phyloP scores from a whole-genome alignment of 169 alveolate species.

The Plasmodium adleri region DNA sequence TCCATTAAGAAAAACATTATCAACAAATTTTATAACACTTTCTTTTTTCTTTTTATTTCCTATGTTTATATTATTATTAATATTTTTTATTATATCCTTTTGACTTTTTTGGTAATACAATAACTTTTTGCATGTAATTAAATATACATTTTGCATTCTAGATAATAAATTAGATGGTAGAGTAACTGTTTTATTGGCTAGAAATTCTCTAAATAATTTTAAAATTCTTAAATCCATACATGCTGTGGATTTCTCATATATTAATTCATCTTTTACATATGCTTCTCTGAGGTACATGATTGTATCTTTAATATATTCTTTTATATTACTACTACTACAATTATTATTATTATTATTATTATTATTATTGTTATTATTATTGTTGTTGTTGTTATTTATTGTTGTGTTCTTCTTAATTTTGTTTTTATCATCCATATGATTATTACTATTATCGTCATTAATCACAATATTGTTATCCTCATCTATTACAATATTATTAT shows the following conservation, averaged over 20 bases:
- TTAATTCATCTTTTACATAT: conserved; percentile 29
- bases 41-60: conserved; percentile 35
- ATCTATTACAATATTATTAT: background rate
- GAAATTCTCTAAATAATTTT: conserved; percentile 53
- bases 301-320: background rate
- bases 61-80: background rate
- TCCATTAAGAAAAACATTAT: conserved; percentile 22
- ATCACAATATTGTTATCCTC: too few species aligned
- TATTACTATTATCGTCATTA: too few species aligned
- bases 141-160: conserved; percentile 42
- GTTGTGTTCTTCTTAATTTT: too few species aligned
- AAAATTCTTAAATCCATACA: conserved; percentile 57
- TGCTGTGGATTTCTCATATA: conserved; percentile 32
- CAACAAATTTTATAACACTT: conserved; percentile 38
- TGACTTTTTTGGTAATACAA: conserved; percentile 62
- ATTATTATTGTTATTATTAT: too few species aligned
- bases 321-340: background rate
- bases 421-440: too few species aligned
- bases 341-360: too few species aligned
- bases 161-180: conserved; percentile 29
- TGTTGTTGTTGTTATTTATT: too few species aligned
- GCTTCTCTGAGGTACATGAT: conserved; percentile 28
- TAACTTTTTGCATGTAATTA: conserved; percentile 43
- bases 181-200: conserved; percentile 44
- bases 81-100: conserved; percentile 34